These are phyloP conservation scores for Wickerhamomyces strasburgensis DNA, from an alignment of 805 yeast genomes.

Conservation along the genomic window DNA sequence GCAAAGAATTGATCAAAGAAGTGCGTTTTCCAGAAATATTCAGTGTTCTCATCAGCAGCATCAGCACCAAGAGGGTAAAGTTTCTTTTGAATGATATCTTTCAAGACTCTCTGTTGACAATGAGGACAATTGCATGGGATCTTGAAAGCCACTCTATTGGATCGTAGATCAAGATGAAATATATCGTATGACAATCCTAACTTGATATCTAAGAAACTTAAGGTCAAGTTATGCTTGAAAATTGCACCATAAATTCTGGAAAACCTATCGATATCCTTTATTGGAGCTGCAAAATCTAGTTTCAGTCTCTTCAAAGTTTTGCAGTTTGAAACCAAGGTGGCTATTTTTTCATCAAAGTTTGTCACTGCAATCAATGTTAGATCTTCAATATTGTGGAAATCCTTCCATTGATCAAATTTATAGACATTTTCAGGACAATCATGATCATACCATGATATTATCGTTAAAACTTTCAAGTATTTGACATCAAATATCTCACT, in stretches of 20 bases:
- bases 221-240: constrained; percentile 27
- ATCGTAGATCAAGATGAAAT: constrained; percentile 18
- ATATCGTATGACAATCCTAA: constrained; percentile 19
- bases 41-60: constrained; percentile 22
- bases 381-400: constrained; percentile 33
- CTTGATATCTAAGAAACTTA: constrained; percentile 36
- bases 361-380: constrained; percentile 37
- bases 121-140: constrained; percentile 18
- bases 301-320: constrained; percentile 31
- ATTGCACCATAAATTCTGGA: constrained; percentile 32
- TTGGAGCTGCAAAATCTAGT: constrained; percentile 34
- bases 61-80: constrained; percentile 29
- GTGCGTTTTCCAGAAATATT: constrained; percentile 30
- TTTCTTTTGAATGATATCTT: constrained; percentile 30
- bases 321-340: constrained; percentile 29
- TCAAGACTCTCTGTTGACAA: constrained; percentile 22
- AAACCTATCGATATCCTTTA: constrained; percentile 27
- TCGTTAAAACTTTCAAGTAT: constrained; percentile 31
- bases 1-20: constrained; percentile 32
- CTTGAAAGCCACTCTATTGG: constrained; percentile 9
- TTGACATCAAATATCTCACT: constrained; percentile 34
- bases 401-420: constrained; percentile 33
- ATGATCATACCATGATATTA: constrained; percentile 40
- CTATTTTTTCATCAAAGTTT: constrained; percentile 25
- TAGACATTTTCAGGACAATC: constrained; percentile 28